phyloP scores from a whole-genome alignment of 768 basidiomycete genomes.

The Asterophora parasitica region DNA sequence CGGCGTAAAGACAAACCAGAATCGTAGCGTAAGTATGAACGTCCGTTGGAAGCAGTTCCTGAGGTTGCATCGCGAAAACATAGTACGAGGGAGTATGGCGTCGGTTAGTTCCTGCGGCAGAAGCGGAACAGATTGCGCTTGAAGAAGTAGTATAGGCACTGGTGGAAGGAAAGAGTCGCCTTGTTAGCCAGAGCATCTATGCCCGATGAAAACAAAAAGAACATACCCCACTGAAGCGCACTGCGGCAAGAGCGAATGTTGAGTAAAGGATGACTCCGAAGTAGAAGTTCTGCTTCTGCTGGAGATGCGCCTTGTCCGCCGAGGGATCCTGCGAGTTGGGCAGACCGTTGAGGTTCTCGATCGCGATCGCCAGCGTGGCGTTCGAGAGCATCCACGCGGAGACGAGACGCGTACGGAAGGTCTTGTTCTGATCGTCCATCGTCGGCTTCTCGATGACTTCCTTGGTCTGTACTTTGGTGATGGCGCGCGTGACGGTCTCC shows the following conservation, averaged over 20 bases:
- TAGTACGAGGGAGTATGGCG: not conserved
- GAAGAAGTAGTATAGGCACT: constrained; percentile 84
- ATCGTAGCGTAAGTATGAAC: not conserved
- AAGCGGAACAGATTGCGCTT: constrained; percentile 78
- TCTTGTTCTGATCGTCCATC: constrained; percentile 86
- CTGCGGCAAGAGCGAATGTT: constrained; percentile 65
- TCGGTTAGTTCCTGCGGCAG: constrained; percentile 64
- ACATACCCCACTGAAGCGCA: constrained; percentile 76
- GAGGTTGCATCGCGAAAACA: constrained; percentile 7
- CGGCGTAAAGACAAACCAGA: not conserved
- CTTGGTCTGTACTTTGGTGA: constrained; percentile 65
- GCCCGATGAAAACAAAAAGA: not conserved
- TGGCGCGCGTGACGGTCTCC: constrained; percentile 83
- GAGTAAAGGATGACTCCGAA: constrained; percentile 78
- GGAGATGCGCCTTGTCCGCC: constrained; percentile 37
- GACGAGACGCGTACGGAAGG: constrained; percentile 87
- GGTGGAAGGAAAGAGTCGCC: constrained; percentile 4
- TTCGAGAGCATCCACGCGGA: constrained; percentile 76
- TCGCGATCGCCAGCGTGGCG: constrained; percentile 65
- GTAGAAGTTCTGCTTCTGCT: constrained; percentile 48
- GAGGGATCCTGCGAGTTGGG: constrained; percentile 26
- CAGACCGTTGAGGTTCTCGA: constrained; percentile 71
- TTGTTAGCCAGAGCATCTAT: not conserved
- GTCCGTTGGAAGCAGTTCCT: constrained; percentile 6
- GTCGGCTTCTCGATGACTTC: constrained; percentile 75